These are phyloP conservation scores for Ulvella scutata DNA, from an alignment of 139 green algal genomes.

Conservation along the genomic window DNA sequence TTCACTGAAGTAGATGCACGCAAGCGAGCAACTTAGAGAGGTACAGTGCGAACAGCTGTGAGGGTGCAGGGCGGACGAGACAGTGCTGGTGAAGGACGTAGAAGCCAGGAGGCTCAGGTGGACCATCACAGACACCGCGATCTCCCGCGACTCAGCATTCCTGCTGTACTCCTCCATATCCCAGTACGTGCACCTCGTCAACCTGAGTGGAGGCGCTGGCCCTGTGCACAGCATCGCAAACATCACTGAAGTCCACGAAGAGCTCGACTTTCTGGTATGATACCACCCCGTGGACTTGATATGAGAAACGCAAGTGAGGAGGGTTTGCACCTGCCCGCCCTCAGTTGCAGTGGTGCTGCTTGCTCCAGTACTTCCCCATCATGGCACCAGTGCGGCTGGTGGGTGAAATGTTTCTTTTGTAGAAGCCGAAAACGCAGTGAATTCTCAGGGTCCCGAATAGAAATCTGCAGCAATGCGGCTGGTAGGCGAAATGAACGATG, in stretches of 20 bases:
- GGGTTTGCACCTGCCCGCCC: no score
- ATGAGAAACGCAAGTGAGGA: background rate
- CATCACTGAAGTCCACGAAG: constrained; percentile 23
- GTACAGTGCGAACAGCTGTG: no score
- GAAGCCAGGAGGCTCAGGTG: constrained; percentile 29
- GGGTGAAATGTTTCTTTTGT: no score
- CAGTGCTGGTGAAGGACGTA: constrained; percentile 61
- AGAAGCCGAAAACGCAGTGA: background rate
- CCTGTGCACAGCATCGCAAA: constrained; percentile 18
- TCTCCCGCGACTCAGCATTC: constrained; percentile 55
- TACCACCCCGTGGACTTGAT: background rate
- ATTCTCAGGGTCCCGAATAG: background rate
- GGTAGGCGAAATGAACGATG: no score
- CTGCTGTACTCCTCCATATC: constrained; percentile 68
- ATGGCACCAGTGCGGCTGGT: no score
- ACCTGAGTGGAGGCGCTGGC: constrained; percentile 9
- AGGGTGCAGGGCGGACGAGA: no score
- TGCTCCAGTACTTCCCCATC: no score
- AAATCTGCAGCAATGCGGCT: no score
- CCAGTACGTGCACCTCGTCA: constrained; percentile 47
- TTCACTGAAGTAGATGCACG: no score
- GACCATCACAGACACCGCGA: constrained; percentile 67
- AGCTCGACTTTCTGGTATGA: constrained; percentile 4
- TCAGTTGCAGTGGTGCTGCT: no score
- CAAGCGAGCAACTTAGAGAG: no score